Evolutionary conservation across 148 eudicot genomes (phyloP).

Genomic region (Diospyros lotus): DNA sequence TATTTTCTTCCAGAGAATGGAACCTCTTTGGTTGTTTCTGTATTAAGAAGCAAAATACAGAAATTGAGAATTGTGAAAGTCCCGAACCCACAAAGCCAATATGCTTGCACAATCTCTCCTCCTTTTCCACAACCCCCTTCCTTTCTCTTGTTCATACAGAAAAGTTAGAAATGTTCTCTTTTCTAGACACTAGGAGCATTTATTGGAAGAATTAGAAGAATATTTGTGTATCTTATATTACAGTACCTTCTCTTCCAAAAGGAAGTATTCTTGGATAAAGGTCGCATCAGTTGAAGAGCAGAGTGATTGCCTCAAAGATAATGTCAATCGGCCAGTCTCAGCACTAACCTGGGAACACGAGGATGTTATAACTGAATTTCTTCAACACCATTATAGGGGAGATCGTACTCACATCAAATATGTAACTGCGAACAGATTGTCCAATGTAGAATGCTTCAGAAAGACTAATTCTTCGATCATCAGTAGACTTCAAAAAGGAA

Average conservation of each 20-base stretch:
- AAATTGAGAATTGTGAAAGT: too few relatives aligned
- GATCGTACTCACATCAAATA: constrained; percentile 43
- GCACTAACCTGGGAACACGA: constrained; percentile 39
- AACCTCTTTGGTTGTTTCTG: too few relatives aligned
- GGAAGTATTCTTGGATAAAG: constrained; percentile 75
- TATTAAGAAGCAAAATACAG: too few relatives aligned
- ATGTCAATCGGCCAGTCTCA: constrained; percentile 60
- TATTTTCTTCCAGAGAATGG: too few relatives aligned
- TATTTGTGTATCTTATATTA: neutral
- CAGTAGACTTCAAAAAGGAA: constrained; percentile 46
- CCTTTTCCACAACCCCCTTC: neutral
- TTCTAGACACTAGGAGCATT: too few relatives aligned
- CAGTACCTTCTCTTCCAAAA: constrained; percentile 66
- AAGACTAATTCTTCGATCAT: constrained; percentile 53
- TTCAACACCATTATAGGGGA: neutral
- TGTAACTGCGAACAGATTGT: constrained; percentile 80
- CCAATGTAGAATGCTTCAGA: constrained; percentile 74
- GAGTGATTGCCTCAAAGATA: constrained; percentile 81
- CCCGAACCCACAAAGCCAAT: too few relatives aligned
- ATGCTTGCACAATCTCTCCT: too few relatives aligned
- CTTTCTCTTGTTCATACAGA: neutral
- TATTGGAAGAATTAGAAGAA: neutral
- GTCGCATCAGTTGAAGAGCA: constrained; percentile 79
- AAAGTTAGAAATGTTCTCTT: too few relatives aligned
- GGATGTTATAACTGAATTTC: constrained; percentile 5